phyloP scores from a whole-genome alignment of 768 basidiomycete genomes.

The Mycena amicta region DNA sequence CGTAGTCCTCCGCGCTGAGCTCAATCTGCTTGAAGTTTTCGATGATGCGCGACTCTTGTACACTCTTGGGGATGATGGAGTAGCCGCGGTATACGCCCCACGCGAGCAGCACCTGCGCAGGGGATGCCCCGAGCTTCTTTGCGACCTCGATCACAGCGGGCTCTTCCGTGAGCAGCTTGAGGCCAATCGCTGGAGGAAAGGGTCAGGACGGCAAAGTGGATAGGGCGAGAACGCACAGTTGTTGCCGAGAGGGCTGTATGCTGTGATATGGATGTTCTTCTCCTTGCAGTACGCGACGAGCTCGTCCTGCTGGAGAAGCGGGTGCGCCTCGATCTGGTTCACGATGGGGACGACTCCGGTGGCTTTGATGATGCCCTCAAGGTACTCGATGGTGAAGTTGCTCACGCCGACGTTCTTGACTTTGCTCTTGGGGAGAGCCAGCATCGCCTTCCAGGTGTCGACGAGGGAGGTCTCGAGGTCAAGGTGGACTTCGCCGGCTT shows the following conservation, averaged over 20 bases:
- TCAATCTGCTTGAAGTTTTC: constrained; percentile 80
- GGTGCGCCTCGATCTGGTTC: constrained; percentile 88
- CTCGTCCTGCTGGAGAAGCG: constrained; percentile 74
- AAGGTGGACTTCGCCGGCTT: constrained; percentile 49
- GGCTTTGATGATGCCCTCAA: constrained; percentile 67
- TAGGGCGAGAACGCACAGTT: constrained; percentile 51
- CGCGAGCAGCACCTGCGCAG: constrained; percentile 83
- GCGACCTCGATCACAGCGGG: constrained; percentile 64
- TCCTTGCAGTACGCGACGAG: constrained; percentile 69
- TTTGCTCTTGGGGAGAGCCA: constrained; percentile 71
- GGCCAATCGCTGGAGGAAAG: constrained; percentile 50
- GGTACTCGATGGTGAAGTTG: constrained; percentile 71
- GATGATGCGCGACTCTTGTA: constrained; percentile 67
- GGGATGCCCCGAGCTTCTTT: constrained; percentile 58
- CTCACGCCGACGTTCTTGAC: constrained; percentile 78
- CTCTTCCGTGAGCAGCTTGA: constrained; percentile 71
- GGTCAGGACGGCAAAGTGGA: neutral
- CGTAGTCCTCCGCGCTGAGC: constrained; percentile 67
- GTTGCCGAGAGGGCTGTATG: constrained; percentile 77
- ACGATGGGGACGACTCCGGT: constrained; percentile 74
- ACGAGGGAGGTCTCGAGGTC: constrained; percentile 63
- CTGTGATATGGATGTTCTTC: constrained; percentile 69
- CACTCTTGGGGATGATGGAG: constrained; percentile 85
- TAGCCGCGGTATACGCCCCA: constrained; percentile 79
- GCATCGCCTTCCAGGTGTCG: constrained; percentile 84